Evolutionary conservation across 306 rosid genomes (phyloP).

Genomic region (Trifolium fragiferum): DNA sequence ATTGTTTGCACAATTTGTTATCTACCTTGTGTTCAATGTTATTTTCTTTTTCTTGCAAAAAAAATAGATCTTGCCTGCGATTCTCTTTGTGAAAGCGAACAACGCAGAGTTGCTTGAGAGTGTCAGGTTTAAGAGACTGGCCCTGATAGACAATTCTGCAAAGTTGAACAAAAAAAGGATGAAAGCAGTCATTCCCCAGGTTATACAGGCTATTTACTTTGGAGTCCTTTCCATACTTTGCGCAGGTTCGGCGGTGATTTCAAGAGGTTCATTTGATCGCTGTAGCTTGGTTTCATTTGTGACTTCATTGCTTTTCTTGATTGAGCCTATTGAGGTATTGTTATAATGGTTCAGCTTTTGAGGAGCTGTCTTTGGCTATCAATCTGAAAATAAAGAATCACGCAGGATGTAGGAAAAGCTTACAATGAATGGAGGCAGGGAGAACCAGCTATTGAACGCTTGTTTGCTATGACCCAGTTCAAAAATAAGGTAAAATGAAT

Average conservation of each 20-base stretch:
- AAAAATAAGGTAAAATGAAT: conserved; percentile 58
- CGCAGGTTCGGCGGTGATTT: conserved; percentile 65
- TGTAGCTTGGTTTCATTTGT: conserved; percentile 67
- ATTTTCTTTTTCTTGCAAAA: not conserved
- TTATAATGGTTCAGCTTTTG: conserved; percentile 53
- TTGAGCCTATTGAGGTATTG: conserved; percentile 88
- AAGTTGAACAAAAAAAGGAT: conserved; percentile 75
- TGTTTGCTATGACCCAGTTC: conserved; percentile 67
- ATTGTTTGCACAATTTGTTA: conserved; percentile 15
- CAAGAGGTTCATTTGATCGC: conserved; percentile 60
- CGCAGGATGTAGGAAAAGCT: conserved; percentile 89
- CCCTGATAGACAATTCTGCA: conserved; percentile 59
- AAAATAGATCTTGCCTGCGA: conserved; percentile 77
- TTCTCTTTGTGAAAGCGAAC: conserved; percentile 86
- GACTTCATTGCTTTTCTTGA: conserved; percentile 74
- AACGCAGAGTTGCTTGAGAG: conserved; percentile 73
- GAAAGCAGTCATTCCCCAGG: conserved; percentile 89
- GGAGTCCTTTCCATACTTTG: conserved; percentile 61
- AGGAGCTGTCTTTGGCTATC: conserved; percentile 59
- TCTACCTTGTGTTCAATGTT: conserved; percentile 27
- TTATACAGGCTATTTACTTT: conserved; percentile 67
- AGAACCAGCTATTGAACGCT: conserved; percentile 86
- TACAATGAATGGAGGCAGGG: conserved; percentile 92
- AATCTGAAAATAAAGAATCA: conserved; percentile 64
- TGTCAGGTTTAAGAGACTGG: conserved; percentile 74